Conservation (phyloP, 805 yeast genomes). For the Ogataea kodamae region DNA sequence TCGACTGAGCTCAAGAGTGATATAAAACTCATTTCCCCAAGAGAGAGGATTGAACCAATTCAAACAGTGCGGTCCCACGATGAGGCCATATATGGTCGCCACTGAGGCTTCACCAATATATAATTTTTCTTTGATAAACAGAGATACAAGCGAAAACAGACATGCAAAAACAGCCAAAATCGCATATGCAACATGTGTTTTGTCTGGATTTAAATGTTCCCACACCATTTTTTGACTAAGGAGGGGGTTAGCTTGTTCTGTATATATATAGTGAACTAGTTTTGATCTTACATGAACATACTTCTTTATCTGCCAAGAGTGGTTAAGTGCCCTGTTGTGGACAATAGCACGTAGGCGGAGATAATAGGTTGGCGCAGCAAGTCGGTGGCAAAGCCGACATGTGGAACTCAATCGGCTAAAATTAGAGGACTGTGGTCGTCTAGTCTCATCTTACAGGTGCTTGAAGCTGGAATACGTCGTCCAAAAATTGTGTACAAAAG, state of each 20-base stretch:
- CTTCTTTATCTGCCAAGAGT: slow-evolving; percentile 8
- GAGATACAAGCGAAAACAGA: slow-evolving; percentile 54
- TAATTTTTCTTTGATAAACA: slow-evolving; percentile 54
- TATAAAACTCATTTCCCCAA: slow-evolving; percentile 54
- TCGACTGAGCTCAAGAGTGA: slow-evolving; percentile 58
- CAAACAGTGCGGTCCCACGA: slow-evolving; percentile 57
- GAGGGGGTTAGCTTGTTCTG: background rate
- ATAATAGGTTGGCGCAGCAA: slow-evolving; percentile 3
- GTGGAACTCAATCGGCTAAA: no score
- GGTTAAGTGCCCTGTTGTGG: slow-evolving; percentile 5
- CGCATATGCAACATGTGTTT: slow-evolving; percentile 45
- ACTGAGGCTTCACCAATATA: slow-evolving; percentile 68
- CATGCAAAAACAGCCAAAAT: slow-evolving; percentile 60
- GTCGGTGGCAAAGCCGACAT: background rate
- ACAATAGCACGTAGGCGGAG: slow-evolving; percentile 1
- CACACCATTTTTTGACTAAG: slow-evolving; percentile 30
- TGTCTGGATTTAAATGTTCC: slow-evolving; percentile 32
- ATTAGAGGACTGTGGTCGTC: no score
- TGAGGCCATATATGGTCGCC: slow-evolving; percentile 58
- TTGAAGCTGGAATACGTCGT: no score
- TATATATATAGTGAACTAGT: no score
- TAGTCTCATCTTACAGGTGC: no score
- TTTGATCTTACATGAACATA: slow-evolving; percentile 1
- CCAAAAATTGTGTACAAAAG: no score
- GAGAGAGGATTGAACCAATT: slow-evolving; percentile 53